Percentiles rank a stretch among this genome's conserved stretches.
Evolutionary conservation across 441 rosid species (phyloP).

Genomic region (Iberis amara): DNA sequence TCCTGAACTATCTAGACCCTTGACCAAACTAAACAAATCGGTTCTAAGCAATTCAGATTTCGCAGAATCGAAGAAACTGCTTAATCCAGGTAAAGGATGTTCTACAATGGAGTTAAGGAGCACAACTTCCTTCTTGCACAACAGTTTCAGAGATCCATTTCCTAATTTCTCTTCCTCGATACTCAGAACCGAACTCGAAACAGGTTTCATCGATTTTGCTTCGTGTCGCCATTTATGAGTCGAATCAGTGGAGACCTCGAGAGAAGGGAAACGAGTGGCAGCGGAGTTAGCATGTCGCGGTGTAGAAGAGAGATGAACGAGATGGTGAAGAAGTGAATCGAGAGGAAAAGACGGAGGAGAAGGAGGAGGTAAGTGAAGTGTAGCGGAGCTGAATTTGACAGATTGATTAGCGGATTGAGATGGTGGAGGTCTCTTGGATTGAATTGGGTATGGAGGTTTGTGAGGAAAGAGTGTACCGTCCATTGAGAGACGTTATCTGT

Average conservation of each 20-base stretch:
- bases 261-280: conserved; percentile 38
- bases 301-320: conserved; percentile 59
- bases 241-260: conserved; percentile 30
- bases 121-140: conserved; percentile 47
- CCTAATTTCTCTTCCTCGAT: conserved; percentile 25
- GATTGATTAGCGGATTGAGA: conserved; percentile 37
- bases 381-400: conserved; percentile 58
- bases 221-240: conserved; percentile 16
- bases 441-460: conserved; percentile 51
- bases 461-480: conserved; percentile 65
- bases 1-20: conserved; percentile 53
- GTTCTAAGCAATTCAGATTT: conserved; percentile 45
- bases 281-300: conserved; percentile 24
- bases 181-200: conserved; percentile 25
- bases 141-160: conserved; percentile 37
- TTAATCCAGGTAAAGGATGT: conserved; percentile 43
- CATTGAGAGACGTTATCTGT: conserved; percentile 37
- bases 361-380: conserved; percentile 54
- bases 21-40: conserved; percentile 60
- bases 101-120: conserved; percentile 46
- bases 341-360: conserved; percentile 49
- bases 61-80: conserved; percentile 44
- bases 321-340: conserved; percentile 71
- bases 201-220: conserved; percentile 29
- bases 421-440: conserved; percentile 32